Evolutionary conservation across 1,139 yeast species (phyloP).

Genomic region (Debaryomyces sp.): DNA sequence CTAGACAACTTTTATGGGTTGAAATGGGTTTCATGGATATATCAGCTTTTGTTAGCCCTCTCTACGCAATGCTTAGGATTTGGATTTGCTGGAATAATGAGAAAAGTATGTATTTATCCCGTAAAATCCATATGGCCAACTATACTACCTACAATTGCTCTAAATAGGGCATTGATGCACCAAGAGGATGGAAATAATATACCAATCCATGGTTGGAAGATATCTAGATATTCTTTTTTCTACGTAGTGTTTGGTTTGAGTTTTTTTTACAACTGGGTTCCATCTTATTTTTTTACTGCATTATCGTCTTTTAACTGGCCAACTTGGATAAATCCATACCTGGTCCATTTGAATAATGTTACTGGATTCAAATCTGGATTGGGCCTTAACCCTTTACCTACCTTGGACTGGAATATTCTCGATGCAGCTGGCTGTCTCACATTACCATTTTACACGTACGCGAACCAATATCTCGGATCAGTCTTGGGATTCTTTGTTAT

Average conservation of each 20-base stretch:
- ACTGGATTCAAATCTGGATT: constrained; percentile 43
- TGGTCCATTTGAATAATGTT: constrained; percentile 42
- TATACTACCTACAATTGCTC: constrained; percentile 46
- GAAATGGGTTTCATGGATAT: constrained; percentile 45
- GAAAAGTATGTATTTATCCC: constrained; percentile 48
- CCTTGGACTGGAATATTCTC: constrained; percentile 49
- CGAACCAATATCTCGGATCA: constrained; percentile 39
- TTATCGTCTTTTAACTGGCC: constrained; percentile 51
- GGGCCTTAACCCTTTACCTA: constrained; percentile 47
- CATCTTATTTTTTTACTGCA: constrained; percentile 44
- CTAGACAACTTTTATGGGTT: constrained; percentile 46
- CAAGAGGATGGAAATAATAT: constrained; percentile 20
- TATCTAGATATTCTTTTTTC: constrained; percentile 46
- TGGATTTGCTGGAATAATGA: constrained; percentile 50
- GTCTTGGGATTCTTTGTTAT: constrained; percentile 35
- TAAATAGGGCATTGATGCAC: constrained; percentile 45
- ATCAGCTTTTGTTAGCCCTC: constrained; percentile 39
- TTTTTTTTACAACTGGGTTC: constrained; percentile 47
- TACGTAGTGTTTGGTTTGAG: constrained; percentile 33
- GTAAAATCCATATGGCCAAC: constrained; percentile 52
- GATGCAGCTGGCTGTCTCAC: constrained; percentile 46
- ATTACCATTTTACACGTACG: constrained; percentile 42
- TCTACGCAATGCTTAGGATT: constrained; percentile 51
- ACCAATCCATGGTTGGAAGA: constrained; percentile 38
- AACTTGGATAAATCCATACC: constrained; percentile 46